Base-by-base conservation (phyloP, 2,329 filamentous ascomycete genomes). In the Xylariaceae sp. region DNA sequence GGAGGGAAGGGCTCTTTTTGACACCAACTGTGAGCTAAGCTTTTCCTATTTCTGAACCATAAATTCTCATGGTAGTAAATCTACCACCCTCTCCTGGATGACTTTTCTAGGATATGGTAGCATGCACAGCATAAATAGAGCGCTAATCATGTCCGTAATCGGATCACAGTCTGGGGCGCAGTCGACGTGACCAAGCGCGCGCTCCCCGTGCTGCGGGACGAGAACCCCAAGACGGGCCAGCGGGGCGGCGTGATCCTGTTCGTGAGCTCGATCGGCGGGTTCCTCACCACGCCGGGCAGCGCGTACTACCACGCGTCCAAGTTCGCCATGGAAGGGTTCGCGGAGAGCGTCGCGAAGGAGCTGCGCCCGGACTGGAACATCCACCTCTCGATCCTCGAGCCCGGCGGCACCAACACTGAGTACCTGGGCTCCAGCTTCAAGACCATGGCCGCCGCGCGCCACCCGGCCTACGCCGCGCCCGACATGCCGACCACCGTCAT, bases 221-320 rank as follows among this genome's bases (percentile, higher is more conserved):
- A 46, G 27, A 58, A 56, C 32, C 33, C 42, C 15, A 63, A 57
- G 50, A 44, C 52, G 0, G 75, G 44, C n/a, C 57, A 53, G 18
- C 55, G 48, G 16, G 81, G 81, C 6, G 82, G 81, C 9, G 67
- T 80, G 6, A 76, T 85, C 21, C 68, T 83, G 29, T 80, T 85
- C 59, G 69, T 85, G 44, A 81, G 78, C 6, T 81, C 77, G 2
- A 76, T 85, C 60, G 81, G 79, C 3, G 76, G 74, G 0, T 71
- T 69, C 53, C 49, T 71, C 13, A 70, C 64, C 3, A 69, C 46
- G 3, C 46, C 61, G 7, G 63, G 61, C 0, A 57, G 44, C 55
- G 52, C 63, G 9, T 64, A 48, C 41, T 65, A 62, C 60, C 61
- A 63, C 58, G 62, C 61, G 24, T 57, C 41, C 29, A 64, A 62